A percentile compares a stretch with the other conserved stretches of the same genome.
Conservation (phyloP, 108 stramenopile species). For the Discostella stelligeroides region DNA sequence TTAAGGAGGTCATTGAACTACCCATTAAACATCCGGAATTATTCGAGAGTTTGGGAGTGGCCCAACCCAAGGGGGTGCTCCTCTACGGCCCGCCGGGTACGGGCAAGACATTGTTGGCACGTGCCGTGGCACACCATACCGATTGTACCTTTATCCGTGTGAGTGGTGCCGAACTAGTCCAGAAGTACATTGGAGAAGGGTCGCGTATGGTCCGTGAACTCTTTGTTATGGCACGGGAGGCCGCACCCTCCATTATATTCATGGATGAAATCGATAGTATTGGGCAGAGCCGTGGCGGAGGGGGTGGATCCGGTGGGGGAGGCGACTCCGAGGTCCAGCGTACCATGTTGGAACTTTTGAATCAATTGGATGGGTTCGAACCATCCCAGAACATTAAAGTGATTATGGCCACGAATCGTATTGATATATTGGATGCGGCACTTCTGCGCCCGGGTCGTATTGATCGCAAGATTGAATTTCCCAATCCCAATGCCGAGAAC, state of each 20-base stretch:
- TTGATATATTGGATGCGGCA: slow-evolving; percentile 97
- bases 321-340: slow-evolving; percentile 99
- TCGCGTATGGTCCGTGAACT: slow-evolving; percentile 99
- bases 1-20: slow-evolving; percentile 99
- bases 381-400: slow-evolving; percentile 99
- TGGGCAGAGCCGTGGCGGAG: slow-evolving; percentile 84
- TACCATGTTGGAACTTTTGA: slow-evolving; percentile 99
- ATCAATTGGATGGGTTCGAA: slow-evolving; percentile 99
- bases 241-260: slow-evolving; percentile 98
- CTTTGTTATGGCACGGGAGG: slow-evolving; percentile 99
- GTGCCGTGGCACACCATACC: slow-evolving; percentile 99
- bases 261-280: slow-evolving; percentile 99
- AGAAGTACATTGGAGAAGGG: slow-evolving; percentile 99
- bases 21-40: slow-evolving; percentile 99
- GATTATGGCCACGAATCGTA: slow-evolving; percentile 97
- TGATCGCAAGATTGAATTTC: slow-evolving; percentile 98
- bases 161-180: slow-evolving; percentile 97
- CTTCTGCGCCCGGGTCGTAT: slow-evolving; percentile 94
- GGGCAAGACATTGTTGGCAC: slow-evolving; percentile 99
- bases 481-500: slow-evolving; percentile 90
- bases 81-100: slow-evolving; percentile 99
- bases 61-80: slow-evolving; percentile 98
- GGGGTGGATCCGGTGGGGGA: slow-evolving; percentile 78
- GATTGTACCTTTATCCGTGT: slow-evolving; percentile 99
- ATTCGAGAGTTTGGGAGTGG: slow-evolving; percentile 97